phyloP scores from a whole-genome alignment of 2,329 filamentous ascomycete species.

The Paecilomyces sp. region DNA sequence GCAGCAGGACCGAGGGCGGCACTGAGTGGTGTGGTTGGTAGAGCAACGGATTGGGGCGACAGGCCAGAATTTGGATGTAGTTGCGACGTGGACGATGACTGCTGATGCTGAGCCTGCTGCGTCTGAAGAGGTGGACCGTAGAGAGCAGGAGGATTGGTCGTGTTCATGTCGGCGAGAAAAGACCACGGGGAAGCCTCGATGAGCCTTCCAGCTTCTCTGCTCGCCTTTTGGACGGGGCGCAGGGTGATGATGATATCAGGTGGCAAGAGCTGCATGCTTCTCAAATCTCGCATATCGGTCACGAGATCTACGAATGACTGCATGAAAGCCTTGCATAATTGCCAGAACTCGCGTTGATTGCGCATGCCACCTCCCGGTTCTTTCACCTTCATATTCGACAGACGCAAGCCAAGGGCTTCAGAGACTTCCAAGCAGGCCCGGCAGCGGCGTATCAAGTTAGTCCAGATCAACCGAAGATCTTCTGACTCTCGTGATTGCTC shows the following conservation, averaged over 20 bases:
- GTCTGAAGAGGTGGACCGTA: slow-evolving; percentile 30
- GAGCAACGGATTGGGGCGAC: slow-evolving; percentile 46
- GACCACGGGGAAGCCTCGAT: slow-evolving; percentile 63
- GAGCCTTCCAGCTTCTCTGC: slow-evolving; percentile 70
- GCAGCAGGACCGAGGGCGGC: slow-evolving; percentile 84
- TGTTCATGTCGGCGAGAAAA: slow-evolving; percentile 42
- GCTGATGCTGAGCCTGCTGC: slow-evolving; percentile 23
- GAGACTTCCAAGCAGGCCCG: slow-evolving; percentile 64
- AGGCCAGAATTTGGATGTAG: slow-evolving; percentile 14
- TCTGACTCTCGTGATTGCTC: slow-evolving; percentile 54
- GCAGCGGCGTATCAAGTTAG: slow-evolving; percentile 63
- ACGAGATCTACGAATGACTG: slow-evolving; percentile 42
- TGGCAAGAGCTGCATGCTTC: slow-evolving; percentile 43
- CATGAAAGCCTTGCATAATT: slow-evolving; percentile 59
- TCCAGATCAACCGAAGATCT: slow-evolving; percentile 59
- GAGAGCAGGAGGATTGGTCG: slow-evolving; percentile 22
- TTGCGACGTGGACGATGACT: slow-evolving; percentile 18
- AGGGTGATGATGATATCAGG: slow-evolving; percentile 67
- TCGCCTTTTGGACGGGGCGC: slow-evolving; percentile 71
- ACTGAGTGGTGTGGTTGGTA: slow-evolving; percentile 82
- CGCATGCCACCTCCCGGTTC: slow-evolving; percentile 65
- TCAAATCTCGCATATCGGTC: slow-evolving; percentile 39
- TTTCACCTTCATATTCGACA: slow-evolving; percentile 76
- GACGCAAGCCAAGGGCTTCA: slow-evolving; percentile 62
- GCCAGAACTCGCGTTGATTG: slow-evolving; percentile 55